phyloP scores from a whole-genome alignment of 1,284 basidiomycete species.

The Rhodofomes roseus region DNA sequence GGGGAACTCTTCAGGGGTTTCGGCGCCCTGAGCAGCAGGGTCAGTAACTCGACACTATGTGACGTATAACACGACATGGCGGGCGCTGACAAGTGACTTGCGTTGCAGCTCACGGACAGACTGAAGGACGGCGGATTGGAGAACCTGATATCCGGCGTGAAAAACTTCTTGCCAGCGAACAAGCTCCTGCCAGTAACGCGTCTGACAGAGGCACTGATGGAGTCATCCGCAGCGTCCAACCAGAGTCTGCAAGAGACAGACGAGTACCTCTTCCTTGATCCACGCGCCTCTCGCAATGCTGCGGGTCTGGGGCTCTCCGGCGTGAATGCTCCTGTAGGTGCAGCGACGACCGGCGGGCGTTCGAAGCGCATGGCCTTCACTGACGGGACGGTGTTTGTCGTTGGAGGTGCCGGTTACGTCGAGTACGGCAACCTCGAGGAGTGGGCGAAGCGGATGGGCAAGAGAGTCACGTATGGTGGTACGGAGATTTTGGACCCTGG shows the following conservation, averaged over 20 bases:
- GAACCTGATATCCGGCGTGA: conserved; percentile 95
- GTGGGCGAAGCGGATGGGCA: conserved; percentile 79
- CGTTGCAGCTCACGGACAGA: conserved; percentile 77
- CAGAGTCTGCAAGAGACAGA: conserved; percentile 95
- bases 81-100: conserved; percentile 8
- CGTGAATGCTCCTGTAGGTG: conserved; percentile 39
- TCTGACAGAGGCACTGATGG: conserved; percentile 95
- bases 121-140: conserved; percentile 94
- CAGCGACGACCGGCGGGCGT: conserved; percentile 40
- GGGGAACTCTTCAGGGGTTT: conserved; percentile 89
- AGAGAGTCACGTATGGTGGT: conserved; percentile 90
- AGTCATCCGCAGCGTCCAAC: conserved; percentile 87
- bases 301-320: conserved; percentile 48
- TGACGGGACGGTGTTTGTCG: conserved; percentile 92
- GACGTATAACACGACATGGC: background rate
- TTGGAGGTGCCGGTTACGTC: conserved; percentile 96
- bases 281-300: conserved; percentile 66
- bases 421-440: conserved; percentile 97
- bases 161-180: conserved; percentile 95
- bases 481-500: conserved; percentile 93
- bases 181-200: conserved; percentile 94
- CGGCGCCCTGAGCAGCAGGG: conserved; percentile 87
- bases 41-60: conserved; percentile 39
- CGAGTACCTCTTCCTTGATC: conserved; percentile 94
- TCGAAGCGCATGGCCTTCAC: conserved; percentile 77